These are phyloP conservation scores for Neoboletus magnificus DNA, from an alignment of 768 basidiomycete species.

Conservation along the genomic window DNA sequence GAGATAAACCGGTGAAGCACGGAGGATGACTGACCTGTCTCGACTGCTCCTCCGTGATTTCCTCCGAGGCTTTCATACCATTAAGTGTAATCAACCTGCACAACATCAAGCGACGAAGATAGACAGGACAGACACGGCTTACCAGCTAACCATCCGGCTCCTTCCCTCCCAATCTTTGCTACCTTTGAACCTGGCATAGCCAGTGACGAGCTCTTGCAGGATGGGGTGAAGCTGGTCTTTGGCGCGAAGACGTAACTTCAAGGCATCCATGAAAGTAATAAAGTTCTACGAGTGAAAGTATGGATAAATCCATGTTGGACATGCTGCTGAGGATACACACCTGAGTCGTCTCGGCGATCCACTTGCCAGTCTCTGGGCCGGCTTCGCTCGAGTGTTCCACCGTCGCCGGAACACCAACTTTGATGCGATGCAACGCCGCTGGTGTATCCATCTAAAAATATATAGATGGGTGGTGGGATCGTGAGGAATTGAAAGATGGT, in stretches of 20 bases:
- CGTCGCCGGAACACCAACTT: slow-evolving; percentile 93
- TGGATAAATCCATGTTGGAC: neutral
- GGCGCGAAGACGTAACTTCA: slow-evolving; percentile 88
- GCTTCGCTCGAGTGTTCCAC: slow-evolving; percentile 94
- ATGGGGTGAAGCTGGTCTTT: slow-evolving; percentile 97
- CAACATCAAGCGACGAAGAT: neutral
- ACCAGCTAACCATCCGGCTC: slow-evolving; percentile 89
- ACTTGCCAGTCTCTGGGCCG: slow-evolving; percentile 90
- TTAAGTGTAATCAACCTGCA: slow-evolving; percentile 92
- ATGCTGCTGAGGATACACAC: slow-evolving; percentile 36
- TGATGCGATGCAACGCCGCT: slow-evolving; percentile 85
- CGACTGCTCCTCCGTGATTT: slow-evolving; percentile 92
- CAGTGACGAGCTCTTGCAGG: slow-evolving; percentile 90
- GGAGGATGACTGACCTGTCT: slow-evolving; percentile 59
- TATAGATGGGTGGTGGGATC: neutral
- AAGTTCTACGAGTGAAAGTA: slow-evolving; percentile 61
- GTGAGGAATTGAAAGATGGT: neutral
- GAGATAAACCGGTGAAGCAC: neutral
- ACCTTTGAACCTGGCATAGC: slow-evolving; percentile 91
- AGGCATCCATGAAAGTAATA: slow-evolving; percentile 98
- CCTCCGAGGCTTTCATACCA: slow-evolving; percentile 95
- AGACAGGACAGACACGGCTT: slow-evolving; percentile 21
- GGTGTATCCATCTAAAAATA: slow-evolving; percentile 81
- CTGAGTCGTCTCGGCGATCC: slow-evolving; percentile 98
- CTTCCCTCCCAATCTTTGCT: slow-evolving; percentile 97